phyloP scores from a whole-genome alignment of 2,329 filamentous ascomycete species.

The Dryadomyces quercivorus region DNA sequence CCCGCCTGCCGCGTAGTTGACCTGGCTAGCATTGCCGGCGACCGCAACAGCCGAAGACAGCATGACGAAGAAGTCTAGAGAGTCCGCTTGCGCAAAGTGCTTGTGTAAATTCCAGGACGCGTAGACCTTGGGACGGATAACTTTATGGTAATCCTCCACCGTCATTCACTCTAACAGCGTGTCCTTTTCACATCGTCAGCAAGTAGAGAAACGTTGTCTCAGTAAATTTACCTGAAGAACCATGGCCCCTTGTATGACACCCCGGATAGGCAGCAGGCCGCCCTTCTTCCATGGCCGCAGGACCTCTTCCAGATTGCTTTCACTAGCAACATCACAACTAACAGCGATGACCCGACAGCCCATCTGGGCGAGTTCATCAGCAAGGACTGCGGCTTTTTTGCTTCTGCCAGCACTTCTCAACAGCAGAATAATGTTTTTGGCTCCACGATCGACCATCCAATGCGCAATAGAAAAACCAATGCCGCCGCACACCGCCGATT shows the following conservation, averaged over 20 bases:
- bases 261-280: conserved; percentile 21
- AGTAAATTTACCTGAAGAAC: conserved; percentile 16
- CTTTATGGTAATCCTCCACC: conserved; percentile 3
- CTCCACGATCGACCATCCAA: conserved; percentile 20
- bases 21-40: conserved; percentile 22
- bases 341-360: not conserved
- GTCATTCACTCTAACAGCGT: conserved; percentile 5
- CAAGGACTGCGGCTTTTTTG: not conserved
- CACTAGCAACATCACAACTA: not conserved
- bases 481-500: conserved; percentile 24
- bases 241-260: conserved; percentile 31
- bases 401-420: conserved; percentile 14
- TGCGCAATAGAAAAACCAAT: conserved; percentile 21
- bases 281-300: not conserved
- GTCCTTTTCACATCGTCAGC: conserved; percentile 1
- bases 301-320: not conserved
- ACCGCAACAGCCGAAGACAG: conserved; percentile 25
- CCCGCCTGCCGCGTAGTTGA: conserved; percentile 27
- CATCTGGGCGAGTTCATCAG: not conserved
- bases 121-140: conserved; percentile 8
- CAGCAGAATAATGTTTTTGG: conserved; percentile 16
- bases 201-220: too few relatives aligned
- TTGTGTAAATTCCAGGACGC: conserved; percentile 8
- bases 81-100: not conserved
- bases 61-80: conserved; percentile 27